Conservation (phyloP, 1,284 basidiomycete genomes). For the Irpex lacteus region DNA sequence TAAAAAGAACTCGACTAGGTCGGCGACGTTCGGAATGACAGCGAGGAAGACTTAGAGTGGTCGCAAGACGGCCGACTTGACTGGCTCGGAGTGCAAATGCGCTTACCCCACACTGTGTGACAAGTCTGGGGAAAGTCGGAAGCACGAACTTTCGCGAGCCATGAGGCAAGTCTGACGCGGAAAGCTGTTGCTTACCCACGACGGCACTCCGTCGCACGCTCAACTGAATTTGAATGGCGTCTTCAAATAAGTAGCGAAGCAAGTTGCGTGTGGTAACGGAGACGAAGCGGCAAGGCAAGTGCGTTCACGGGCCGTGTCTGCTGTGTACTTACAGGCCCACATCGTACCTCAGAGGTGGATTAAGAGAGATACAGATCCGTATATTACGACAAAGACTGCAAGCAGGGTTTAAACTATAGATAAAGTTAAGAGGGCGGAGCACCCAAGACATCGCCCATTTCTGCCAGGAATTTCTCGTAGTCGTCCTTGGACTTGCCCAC, state of each 20-base stretch:
- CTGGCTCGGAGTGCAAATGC: too few species aligned
- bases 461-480: slow-evolving; percentile 74
- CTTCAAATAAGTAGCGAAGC: too few species aligned
- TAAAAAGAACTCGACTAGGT: neutral
- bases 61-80: neutral
- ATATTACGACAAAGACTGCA: too few species aligned
- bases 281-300: too few species aligned
- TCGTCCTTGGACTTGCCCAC: slow-evolving; percentile 51
- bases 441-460: slow-evolving; percentile 59
- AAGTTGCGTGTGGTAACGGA: too few species aligned
- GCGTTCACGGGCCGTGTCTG: too few species aligned
- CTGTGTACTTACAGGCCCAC: too few species aligned
- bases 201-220: too few species aligned
- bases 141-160: neutral
- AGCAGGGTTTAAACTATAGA: too few species aligned
- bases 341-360: too few species aligned
- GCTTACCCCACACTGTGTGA: neutral
- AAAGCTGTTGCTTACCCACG: neutral
- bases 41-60: neutral
- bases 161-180: neutral
- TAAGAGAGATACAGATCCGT: too few species aligned
- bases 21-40: neutral
- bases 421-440: neutral
- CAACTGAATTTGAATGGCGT: too few species aligned
- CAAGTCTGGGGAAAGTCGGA: neutral